Evolutionary conservation across 805 yeast species (phyloP), one percentile per base, ranked within the genome.

Genomic region (Blastobotrys peoriensis): DNA sequence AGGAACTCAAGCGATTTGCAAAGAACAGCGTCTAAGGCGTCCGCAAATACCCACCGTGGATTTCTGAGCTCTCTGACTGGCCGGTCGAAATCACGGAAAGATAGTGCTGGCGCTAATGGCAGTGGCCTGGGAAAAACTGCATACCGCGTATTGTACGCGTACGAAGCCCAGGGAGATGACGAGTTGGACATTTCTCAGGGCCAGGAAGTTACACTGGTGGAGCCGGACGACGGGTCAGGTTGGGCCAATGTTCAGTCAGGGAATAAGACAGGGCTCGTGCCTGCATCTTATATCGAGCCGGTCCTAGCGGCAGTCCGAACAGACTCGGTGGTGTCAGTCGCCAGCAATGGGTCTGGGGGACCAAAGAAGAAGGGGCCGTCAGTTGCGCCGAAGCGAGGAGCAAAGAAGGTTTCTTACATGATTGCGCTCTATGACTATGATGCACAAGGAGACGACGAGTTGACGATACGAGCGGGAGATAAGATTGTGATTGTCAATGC

Each of bases 151-250:
- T 54, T 83, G 19, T 88, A 82, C 55, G 70, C 71, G 1, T 89
- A 86, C 61, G 63, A 68, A 4, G 79, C 88, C 1, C 64, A 74
- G 6, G 96, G 88, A 2, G 76, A 71, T 18, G 97, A 89, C 58
- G 98, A 93, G 65, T 68, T 79, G 1, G 61, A 76, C 2, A 66
- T 89, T 0, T 43, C 57, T 4, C 73, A 76, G 0, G 88, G 89
- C 8, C 94, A 84, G 23, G 56, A 61, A 1, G 64, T 89, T 34
- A 66, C 66, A 3, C 72, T 91, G 3, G 44, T 81, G 0, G 79
- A 76, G 40, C 66, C 67, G 1, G 98, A 93, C 60, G 89, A 86
- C 50, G 97, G 96, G 0, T 79, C 86, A 15, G 98, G 98, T 0
- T 91, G 98, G 98, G 83, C 95, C 1, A 65, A 68, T 53, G 78